These are phyloP conservation scores for Acacia acuminata DNA, from an alignment of 306 rosid genomes.

Conservation along the genomic window DNA sequence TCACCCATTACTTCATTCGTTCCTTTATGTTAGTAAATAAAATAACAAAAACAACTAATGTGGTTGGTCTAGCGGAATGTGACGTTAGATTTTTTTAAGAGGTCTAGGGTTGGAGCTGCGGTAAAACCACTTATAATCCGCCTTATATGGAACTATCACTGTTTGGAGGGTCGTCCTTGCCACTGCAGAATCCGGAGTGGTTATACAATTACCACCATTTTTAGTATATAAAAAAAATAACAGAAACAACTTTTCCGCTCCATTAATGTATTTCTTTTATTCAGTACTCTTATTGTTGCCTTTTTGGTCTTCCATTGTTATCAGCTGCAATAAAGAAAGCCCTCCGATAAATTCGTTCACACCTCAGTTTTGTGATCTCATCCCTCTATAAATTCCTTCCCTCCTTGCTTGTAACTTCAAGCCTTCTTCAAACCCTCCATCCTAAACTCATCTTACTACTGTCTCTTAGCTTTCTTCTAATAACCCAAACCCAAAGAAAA, in stretches of 20 bases:
- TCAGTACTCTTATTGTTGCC: not conserved
- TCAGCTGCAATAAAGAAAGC: slow-evolving; percentile 20
- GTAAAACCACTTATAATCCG: no score
- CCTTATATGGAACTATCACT: no score
- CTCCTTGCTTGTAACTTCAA: slow-evolving; percentile 11
- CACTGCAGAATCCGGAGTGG: no score
- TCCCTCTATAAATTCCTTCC: slow-evolving; percentile 39
- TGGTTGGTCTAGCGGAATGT: no score
- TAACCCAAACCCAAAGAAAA: not conserved
- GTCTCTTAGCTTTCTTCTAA: not conserved
- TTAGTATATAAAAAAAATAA: not conserved
- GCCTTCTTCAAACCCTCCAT: not conserved
- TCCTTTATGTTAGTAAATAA: not conserved
- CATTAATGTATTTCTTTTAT: not conserved
- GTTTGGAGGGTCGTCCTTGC: no score
- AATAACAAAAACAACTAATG: no score
- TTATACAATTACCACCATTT: no score
- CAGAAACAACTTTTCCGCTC: not conserved
- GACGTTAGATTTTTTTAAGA: no score
- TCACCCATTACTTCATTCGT: not conserved
- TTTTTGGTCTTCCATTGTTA: not conserved
- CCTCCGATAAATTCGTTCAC: slow-evolving; percentile 23
- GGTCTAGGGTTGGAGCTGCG: no score
- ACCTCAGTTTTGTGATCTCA: slow-evolving; percentile 1
- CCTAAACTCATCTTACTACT: not conserved